Base-by-base conservation (phyloP, 208 protist genomes). In the Leishmania tarentolae region DNA sequence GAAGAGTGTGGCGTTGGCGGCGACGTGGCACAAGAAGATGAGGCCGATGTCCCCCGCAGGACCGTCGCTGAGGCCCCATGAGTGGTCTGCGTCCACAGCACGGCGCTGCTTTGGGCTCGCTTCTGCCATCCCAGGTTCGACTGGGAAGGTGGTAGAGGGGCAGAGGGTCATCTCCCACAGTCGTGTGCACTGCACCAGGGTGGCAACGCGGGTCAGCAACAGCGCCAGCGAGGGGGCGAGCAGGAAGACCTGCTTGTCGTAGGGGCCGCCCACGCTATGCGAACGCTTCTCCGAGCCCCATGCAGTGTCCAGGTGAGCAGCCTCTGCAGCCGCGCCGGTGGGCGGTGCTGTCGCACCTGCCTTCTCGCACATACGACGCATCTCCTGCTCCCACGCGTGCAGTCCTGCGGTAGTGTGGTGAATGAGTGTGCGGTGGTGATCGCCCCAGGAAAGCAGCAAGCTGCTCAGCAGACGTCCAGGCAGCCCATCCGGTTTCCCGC, bases 351-450 rank as follows among this genome's bases (percentile, higher is more conserved):
- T 52, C 44, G 69, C 40, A 9, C 69, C 69, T 53, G 44, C 42
- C 3, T 44, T 17, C 69, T 73, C 69, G 69, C 37, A 52, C 24
- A 52, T 8, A 44, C 69, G 72, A 46, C 72, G 74, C 74, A 89
- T 83, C 31, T 86, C 75, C 13, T 89, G 83, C 71, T 83, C 78
- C 17, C 75, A 61, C 57, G 76, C 69, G 11, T 79, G 78, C 76
- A 83, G 71, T 53, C 80, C 79, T 13, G 83, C 80, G 6, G 56
- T 35, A 4, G 61, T 35, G 11, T 63, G 81, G 37, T 72, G 71
- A 7, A 75, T 68, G n/a, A 59, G 7, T 3, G 28, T 13, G 19
- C 85, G 85, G 28, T 78, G 52, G 52, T 85, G 81, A 28, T 65
- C 69, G 24, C 61, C 47, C 81, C 81, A 85, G n/a, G 46, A 66